Conservation (phyloP, 768 basidiomycete species). For the Gymnopilus dilepis region DNA sequence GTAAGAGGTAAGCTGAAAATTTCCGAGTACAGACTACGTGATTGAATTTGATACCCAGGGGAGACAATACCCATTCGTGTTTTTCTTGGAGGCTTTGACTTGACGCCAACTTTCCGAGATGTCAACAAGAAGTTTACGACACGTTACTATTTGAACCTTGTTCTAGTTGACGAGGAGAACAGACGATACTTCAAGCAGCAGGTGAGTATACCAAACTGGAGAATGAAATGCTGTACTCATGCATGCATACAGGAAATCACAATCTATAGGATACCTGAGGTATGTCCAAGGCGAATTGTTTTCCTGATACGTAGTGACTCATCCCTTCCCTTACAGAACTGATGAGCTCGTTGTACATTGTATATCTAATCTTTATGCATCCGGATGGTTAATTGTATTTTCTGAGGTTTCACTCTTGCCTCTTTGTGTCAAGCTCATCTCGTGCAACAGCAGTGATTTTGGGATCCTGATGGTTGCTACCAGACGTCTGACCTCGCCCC, state of each 20-base stretch:
- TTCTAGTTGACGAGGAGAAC: constrained; percentile 98
- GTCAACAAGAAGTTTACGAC: constrained; percentile 99
- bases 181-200: constrained; percentile 98
- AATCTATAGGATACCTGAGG: constrained; percentile 89
- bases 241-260: constrained; percentile 71
- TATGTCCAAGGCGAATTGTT: constrained; percentile 33
- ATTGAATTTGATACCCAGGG: constrained; percentile 57
- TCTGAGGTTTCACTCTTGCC: neutral
- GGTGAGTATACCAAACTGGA: constrained; percentile 41
- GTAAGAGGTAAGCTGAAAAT: constrained; percentile 71
- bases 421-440: neutral
- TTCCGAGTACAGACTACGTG: neutral
- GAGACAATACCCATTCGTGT: constrained; percentile 98
- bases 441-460: too few species aligned
- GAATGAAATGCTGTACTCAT: neutral
- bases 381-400: constrained; percentile 10
- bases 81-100: constrained; percentile 97
- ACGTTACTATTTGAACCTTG: constrained; percentile 96
- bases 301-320: neutral
- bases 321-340: constrained; percentile 17
- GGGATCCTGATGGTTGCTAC: too few species aligned
- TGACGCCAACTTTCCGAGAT: constrained; percentile 98
- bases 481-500: too few species aligned
- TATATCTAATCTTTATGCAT: constrained; percentile 22
- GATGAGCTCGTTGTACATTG: constrained; percentile 22